Percentiles rank a stretch among this genome's conserved stretches.
These are phyloP conservation scores for Trametes polyzona DNA, from an alignment of 1,284 basidiomycete genomes.

Conservation along the genomic window DNA sequence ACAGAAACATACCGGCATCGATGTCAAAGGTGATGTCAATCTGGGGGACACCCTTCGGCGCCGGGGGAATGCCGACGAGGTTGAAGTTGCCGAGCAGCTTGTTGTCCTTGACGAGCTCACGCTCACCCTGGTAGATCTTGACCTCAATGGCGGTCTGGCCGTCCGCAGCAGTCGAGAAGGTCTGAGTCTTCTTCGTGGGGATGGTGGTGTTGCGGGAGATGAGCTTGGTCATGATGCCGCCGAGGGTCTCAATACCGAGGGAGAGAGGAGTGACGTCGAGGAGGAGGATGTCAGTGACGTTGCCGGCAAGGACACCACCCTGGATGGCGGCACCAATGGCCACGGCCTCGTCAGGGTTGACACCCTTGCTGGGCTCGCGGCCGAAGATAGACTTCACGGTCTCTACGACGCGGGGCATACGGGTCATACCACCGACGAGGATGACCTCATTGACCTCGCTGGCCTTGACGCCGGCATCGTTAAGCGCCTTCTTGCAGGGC, in stretches of 20 bases:
- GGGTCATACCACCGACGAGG: conserved; percentile 97
- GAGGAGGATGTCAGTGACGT: conserved; percentile 90
- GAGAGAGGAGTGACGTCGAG: conserved; percentile 1
- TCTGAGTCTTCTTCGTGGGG: conserved; percentile 99
- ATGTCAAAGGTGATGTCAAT: conserved; percentile 99
- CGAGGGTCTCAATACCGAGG: conserved; percentile 86
- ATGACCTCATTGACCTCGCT: conserved; percentile 96
- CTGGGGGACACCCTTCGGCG: conserved; percentile 97
- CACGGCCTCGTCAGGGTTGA: conserved; percentile 96
- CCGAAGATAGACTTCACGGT: conserved; percentile 94
- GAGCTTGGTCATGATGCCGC: conserved; percentile 97
- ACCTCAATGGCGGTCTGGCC: conserved; percentile 96
- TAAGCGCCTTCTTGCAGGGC: conserved; percentile 97
- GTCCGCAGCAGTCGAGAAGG: conserved; percentile 97
- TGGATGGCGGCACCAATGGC: conserved; percentile 98
- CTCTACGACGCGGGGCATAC: conserved; percentile 95
- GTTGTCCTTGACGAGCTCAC: conserved; percentile 97
- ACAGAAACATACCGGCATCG: conserved; percentile 75
- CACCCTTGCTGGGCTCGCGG: conserved; percentile 95
- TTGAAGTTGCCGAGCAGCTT: conserved; percentile 99
- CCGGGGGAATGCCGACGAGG: conserved; percentile 96
- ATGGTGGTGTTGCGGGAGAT: conserved; percentile 98
- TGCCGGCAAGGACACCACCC: conserved; percentile 95
- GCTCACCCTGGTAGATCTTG: conserved; percentile 98
- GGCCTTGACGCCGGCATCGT: conserved; percentile 91